These are phyloP conservation scores for Themeda triandra DNA, from an alignment of 176 grass and related monocot genomes.

Conservation along the genomic window DNA sequence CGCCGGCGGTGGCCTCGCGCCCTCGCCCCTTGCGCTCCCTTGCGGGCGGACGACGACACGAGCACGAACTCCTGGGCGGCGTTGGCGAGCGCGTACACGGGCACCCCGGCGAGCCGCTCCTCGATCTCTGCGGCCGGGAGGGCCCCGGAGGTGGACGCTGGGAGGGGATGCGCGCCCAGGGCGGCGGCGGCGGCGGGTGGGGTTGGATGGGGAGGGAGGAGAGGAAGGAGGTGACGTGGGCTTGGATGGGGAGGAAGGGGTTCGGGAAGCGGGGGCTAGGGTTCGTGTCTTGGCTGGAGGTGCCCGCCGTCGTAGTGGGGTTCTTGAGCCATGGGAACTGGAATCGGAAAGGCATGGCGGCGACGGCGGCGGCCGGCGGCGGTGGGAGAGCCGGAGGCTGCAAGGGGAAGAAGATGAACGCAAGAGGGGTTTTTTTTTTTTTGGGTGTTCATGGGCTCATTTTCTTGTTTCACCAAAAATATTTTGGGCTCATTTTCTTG, in stretches of 20 bases:
- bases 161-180: constrained; percentile 12
- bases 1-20: neutral
- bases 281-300: neutral
- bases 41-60: constrained; percentile 30
- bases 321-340: constrained; percentile 48
- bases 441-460: neutral
- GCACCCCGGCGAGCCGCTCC: constrained; percentile 69
- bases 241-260: constrained; percentile 44
- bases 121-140: constrained; percentile 37
- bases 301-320: neutral
- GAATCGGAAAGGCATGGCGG: constrained; percentile 43
- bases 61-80: constrained; percentile 65
- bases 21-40: neutral
- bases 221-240: constrained; percentile 46
- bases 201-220: constrained; percentile 28
- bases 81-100: constrained; percentile 76
- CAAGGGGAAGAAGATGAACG: too few species aligned
- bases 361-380: neutral
- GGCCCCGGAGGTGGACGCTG: neutral
- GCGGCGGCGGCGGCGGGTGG: neutral
- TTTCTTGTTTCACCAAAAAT: neutral
- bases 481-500: neutral
- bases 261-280: constrained; percentile 8
- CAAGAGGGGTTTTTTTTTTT: too few species aligned
- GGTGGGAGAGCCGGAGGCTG: neutral